Percentiles rank a stretch among this genome's conserved stretches.
These are phyloP conservation scores for Hippophae gyantsensis DNA, from an alignment of 306 rosid genomes.

Conservation along the genomic window DNA sequence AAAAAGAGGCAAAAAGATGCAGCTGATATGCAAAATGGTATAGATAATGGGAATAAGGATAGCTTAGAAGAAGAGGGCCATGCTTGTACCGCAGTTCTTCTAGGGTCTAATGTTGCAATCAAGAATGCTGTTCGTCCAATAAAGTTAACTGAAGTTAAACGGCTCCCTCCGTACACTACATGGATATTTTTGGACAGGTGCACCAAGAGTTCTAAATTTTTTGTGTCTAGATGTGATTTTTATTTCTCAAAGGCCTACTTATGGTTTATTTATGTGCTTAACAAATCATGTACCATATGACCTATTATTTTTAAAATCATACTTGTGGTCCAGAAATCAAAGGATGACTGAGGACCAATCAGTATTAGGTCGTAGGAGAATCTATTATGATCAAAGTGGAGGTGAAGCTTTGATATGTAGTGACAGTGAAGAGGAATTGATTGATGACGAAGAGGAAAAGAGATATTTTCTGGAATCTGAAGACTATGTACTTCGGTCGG, in stretches of 20 bases:
- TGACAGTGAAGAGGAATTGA: slow-evolving; percentile 91
- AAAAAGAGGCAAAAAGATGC: slow-evolving; percentile 82
- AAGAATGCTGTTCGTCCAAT: slow-evolving; percentile 92
- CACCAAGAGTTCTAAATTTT: slow-evolving; percentile 1
- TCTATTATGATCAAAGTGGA: slow-evolving; percentile 93
- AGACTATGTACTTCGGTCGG: slow-evolving; percentile 88
- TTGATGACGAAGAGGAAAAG: slow-evolving; percentile 89
- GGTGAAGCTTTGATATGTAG: slow-evolving; percentile 98
- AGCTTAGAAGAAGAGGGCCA: slow-evolving; percentile 59
- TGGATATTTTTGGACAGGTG: slow-evolving; percentile 98
- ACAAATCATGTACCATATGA: slow-evolving; percentile 1
- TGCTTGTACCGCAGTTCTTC: slow-evolving; percentile 86
- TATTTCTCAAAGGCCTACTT: no score
- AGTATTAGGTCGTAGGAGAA: slow-evolving; percentile 88
- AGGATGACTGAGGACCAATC: slow-evolving; percentile 99
- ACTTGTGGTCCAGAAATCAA: slow-evolving; percentile 61
- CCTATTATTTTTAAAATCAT: slow-evolving; percentile 16
- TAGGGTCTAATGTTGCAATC: slow-evolving; percentile 82
- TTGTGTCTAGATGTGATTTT: no score
- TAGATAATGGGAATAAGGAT: slow-evolving; percentile 51
- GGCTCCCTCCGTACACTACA: slow-evolving; percentile 91
- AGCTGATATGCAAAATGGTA: slow-evolving; percentile 70
- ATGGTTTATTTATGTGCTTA: neutral
- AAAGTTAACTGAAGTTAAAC: slow-evolving; percentile 68
- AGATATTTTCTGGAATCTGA: slow-evolving; percentile 78